Evolutionary conservation across 257 asterid genomes (phyloP).

Genomic region (Rubia yunnanensis): DNA sequence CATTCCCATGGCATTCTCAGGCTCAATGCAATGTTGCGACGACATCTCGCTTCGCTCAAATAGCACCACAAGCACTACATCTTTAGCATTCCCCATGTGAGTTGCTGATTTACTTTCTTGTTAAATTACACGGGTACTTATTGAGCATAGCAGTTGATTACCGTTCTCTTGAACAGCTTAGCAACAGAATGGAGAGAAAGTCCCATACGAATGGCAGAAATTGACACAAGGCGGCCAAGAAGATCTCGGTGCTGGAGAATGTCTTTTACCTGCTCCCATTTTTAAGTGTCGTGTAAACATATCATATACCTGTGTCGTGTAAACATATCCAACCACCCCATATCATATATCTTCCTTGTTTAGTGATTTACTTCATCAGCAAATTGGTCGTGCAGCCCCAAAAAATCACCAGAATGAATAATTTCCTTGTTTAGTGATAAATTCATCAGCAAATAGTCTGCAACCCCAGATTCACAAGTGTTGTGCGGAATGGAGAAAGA

Average conservation of each 20-base stretch:
- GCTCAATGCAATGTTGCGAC: constrained; percentile 8
- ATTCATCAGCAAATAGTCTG: too few relatives aligned
- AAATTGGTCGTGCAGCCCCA: too few relatives aligned
- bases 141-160: not conserved
- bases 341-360: not conserved
- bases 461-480: too few relatives aligned
- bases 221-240: not conserved
- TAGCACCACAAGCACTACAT: constrained; percentile 30
- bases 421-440: too few relatives aligned
- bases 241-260: constrained; percentile 17
- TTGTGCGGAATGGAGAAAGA: too few relatives aligned
- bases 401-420: too few relatives aligned
- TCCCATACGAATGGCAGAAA: constrained; percentile 23
- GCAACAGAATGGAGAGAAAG: constrained; percentile 21
- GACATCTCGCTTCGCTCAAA: constrained; percentile 24
- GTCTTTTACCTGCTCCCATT: constrained; percentile 16
- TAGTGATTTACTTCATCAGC: too few relatives aligned
- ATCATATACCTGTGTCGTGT: too few relatives aligned
- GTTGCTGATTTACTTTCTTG: not conserved
- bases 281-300: not conserved
- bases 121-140: not conserved
- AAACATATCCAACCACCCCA: not conserved
- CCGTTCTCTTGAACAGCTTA: constrained; percentile 12
- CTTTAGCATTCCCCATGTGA: constrained; percentile 32
- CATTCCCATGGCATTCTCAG: constrained; percentile 4